Conservation (phyloP, 2,329 filamentous ascomycete genomes). For the Calonectria hongkongensis region DNA sequence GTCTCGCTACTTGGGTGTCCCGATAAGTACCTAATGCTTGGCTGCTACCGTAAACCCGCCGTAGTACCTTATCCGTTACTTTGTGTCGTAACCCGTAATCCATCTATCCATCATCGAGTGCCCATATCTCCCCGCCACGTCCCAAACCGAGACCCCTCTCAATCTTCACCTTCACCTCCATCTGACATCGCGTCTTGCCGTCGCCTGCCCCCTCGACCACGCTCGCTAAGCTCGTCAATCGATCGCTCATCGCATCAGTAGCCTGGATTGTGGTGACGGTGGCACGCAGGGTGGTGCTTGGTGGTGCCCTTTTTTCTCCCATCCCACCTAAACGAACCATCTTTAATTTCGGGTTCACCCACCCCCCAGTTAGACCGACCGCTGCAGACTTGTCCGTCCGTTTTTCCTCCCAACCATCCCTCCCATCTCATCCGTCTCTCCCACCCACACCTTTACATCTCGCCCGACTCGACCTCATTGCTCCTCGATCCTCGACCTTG, state of each 20-base stretch:
- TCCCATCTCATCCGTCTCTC: slow-evolving; percentile 47
- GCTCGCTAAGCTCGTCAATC: slow-evolving; percentile 16
- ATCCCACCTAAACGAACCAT: slow-evolving; percentile 50
- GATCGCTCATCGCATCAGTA: slow-evolving; percentile 29
- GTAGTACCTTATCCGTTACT: slow-evolving; percentile 17
- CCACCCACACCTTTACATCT: slow-evolving; percentile 47
- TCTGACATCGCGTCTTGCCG: neutral
- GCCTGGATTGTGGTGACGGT: slow-evolving; percentile 20
- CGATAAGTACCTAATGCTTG: slow-evolving; percentile 13
- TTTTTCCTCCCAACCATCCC: slow-evolving; percentile 51
- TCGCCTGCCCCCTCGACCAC: neutral
- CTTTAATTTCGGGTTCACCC: slow-evolving; percentile 53
- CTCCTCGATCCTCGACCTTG: slow-evolving; percentile 37
- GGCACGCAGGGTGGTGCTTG: slow-evolving; percentile 40
- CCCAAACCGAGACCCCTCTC: slow-evolving; percentile 13
- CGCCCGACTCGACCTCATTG: slow-evolving; percentile 27
- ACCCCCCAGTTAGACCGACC: slow-evolving; percentile 51
- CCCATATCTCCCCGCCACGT: slow-evolving; percentile 15
- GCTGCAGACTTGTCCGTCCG: slow-evolving; percentile 51
- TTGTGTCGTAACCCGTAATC: slow-evolving; percentile 18
- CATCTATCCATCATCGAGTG: slow-evolving; percentile 13
- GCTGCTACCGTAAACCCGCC: slow-evolving; percentile 7
- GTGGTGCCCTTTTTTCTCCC: slow-evolving; percentile 44
- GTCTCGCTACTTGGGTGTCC: neutral
- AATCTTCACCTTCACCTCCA: slow-evolving; percentile 2